Percentiles rank a stretch among this genome's conserved stretches.
phyloP scores from a whole-genome alignment of 164 flowering plant species.

The Magnolia changhungtana region DNA sequence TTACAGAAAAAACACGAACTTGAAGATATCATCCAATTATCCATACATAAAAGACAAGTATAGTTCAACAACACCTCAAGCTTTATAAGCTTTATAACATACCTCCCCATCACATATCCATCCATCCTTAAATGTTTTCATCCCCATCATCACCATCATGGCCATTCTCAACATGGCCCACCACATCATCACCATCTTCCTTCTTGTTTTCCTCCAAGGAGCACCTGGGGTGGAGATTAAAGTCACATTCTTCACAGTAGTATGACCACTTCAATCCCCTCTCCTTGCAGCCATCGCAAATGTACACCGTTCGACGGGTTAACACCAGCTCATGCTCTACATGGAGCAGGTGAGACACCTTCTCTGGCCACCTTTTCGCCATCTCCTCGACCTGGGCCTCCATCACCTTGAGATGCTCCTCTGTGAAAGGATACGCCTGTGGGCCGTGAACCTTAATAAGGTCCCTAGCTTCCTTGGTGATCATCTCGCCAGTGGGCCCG shows the following conservation, averaged over 20 bases:
- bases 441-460: slow-evolving; percentile 52
- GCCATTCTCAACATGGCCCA: slow-evolving; percentile 46
- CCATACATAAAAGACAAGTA: too few species aligned
- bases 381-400: slow-evolving; percentile 39
- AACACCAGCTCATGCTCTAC: slow-evolving; percentile 54
- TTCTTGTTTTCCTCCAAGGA: slow-evolving; percentile 30
- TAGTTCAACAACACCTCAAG: too few species aligned
- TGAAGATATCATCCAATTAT: too few species aligned
- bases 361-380: slow-evolving; percentile 75
- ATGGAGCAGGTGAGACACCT: slow-evolving; percentile 45
- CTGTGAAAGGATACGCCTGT: slow-evolving; percentile 69
- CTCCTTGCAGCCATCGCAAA: slow-evolving; percentile 48
- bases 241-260: slow-evolving; percentile 50
- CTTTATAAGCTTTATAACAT: slow-evolving; percentile 17
- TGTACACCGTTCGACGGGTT: slow-evolving; percentile 24
- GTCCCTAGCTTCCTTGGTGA: slow-evolving; percentile 44
- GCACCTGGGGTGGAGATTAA: slow-evolving; percentile 58
- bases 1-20: too few species aligned
- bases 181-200: slow-evolving; percentile 20
- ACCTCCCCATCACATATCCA: slow-evolving; percentile 50
- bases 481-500: slow-evolving; percentile 56
- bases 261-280: slow-evolving; percentile 50
- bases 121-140: slow-evolving; percentile 28
- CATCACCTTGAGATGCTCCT: slow-evolving; percentile 44
- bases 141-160: slow-evolving; percentile 5